phyloP scores from a whole-genome alignment of 1,284 basidiomycete genomes.

The Fomitopsis palustris region DNA sequence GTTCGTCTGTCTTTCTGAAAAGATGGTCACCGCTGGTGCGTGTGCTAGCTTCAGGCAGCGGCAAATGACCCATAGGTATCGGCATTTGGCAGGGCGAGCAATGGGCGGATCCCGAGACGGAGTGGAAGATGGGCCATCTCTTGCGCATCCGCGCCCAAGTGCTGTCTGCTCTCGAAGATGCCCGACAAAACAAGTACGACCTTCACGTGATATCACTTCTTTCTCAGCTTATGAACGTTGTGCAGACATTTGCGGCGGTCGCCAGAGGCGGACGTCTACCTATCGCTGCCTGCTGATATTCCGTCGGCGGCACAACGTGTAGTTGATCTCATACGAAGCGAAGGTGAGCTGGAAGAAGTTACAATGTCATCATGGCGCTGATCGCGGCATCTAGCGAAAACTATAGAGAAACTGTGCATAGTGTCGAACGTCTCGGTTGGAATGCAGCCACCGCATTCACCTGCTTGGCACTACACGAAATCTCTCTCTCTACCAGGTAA shows the following conservation, averaged over 20 bases:
- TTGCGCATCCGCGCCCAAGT: slow-evolving; percentile 54
- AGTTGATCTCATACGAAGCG: neutral
- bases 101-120: slow-evolving; percentile 53
- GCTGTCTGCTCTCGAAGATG: slow-evolving; percentile 63
- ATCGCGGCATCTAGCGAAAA: neutral
- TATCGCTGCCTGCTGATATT: neutral
- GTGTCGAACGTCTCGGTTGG: neutral
- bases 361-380: no score
- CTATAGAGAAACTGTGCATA: neutral
- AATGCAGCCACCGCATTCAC: neutral
- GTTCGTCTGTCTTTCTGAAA: slow-evolving; percentile 57
- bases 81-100: slow-evolving; percentile 36
- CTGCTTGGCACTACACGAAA: neutral
- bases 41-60: neutral
- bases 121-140: slow-evolving; percentile 57
- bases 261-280: neutral
- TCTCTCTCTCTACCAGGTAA: neutral
- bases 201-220: neutral
- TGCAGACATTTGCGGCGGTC: neutral
- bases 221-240: neutral
- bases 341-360: neutral
- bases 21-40: slow-evolving; percentile 55
- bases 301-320: neutral
- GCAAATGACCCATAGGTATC: neutral
- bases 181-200: slow-evolving; percentile 63